Evolutionary conservation across 495 filamentous ascomycete species (phyloP), one percentile per base, ranked within the genome.

Genomic region (Lindgomyces ingoldianus): DNA sequence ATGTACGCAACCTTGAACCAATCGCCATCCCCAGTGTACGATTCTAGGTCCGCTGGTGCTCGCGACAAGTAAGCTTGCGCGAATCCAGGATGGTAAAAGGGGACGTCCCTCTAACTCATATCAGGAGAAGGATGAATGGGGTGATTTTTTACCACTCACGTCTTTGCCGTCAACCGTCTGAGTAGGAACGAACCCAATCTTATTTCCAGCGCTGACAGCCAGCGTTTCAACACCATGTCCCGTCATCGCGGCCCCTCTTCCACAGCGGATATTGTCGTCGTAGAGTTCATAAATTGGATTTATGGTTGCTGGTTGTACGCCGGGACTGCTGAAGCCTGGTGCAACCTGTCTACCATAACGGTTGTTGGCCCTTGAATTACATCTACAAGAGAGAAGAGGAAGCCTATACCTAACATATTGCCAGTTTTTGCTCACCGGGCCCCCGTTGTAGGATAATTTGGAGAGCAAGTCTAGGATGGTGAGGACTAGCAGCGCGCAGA

Each of bases 161-260:
- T 46, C 1, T 11, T 18, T 19, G 4, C 19, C 12, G 41, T 45
- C 21, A 4, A 39, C n/a, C 9, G 21, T 2, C 16, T 16, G 16
- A 16, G 29, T 21, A 29, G 16, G 18, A 18, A 36, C n/a, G 30
- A 63, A 63, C 1, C 29, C 60, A 1, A 63, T 6, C 10, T 52
- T 44, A 30, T 63, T 51, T 11, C 60, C 50, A 3, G 60, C 60
- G 19, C 46, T 44, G 39, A 63, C 50, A 16, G 19, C 44, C n/a
- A 54, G 39, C 10, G 50, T 63, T 27, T 56, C 18, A 3, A 46
- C 44, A 4, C 44, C 44, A 3, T 51, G 4, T 4, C 21, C 19
- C 6, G 48, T 2, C 8, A n/a, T 51, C 4, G 48, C 4, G 25
- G 48, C 48, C 3, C 48, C 48, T 4, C 48, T 18, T 26, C 48